Evolutionary conservation across 169 alveolate genomes (phyloP).

Genomic region (Theileria annulata): DNA sequence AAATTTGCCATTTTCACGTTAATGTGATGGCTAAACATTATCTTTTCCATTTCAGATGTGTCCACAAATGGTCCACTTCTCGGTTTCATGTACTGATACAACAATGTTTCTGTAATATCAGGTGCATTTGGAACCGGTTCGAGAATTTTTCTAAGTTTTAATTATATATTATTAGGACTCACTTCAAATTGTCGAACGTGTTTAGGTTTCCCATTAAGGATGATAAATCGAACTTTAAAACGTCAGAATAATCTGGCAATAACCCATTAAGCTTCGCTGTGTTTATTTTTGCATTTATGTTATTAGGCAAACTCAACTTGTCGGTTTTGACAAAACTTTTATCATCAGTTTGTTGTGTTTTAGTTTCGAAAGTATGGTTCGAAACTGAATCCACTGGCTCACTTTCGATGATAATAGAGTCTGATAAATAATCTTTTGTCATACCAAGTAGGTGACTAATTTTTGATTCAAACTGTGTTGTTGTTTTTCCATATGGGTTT

Average conservation of each 20-base stretch:
- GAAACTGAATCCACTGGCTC: not conserved
- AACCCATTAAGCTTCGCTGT: not conserved
- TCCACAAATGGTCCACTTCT: conserved; percentile 22
- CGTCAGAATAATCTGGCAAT: not conserved
- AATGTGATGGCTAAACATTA: conserved; percentile 5
- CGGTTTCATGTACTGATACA: conserved; percentile 44
- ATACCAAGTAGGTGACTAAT: conserved; percentile 41
- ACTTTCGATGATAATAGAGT: not conserved
- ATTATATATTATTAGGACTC: not conserved
- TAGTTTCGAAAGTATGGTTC: conserved; percentile 7
- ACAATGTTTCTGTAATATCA: conserved; percentile 24
- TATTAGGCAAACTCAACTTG: not conserved
- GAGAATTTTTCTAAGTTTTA: conserved; percentile 15
- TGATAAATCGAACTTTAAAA: not conserved
- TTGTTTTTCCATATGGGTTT: conserved; percentile 29
- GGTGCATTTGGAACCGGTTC: not conserved
- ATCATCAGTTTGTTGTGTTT: not conserved
- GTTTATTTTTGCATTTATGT: not conserved
- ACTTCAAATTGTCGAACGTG: conserved; percentile 12
- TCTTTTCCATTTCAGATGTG: conserved; percentile 23
- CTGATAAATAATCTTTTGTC: conserved; percentile 8
- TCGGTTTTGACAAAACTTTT: not conserved
- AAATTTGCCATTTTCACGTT: not conserved
- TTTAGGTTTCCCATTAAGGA: not conserved
- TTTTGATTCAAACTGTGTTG: conserved; percentile 8